Base-by-base conservation (phyloP, 2,329 filamentous ascomycete genomes). In the Diaporthe citri region DNA sequence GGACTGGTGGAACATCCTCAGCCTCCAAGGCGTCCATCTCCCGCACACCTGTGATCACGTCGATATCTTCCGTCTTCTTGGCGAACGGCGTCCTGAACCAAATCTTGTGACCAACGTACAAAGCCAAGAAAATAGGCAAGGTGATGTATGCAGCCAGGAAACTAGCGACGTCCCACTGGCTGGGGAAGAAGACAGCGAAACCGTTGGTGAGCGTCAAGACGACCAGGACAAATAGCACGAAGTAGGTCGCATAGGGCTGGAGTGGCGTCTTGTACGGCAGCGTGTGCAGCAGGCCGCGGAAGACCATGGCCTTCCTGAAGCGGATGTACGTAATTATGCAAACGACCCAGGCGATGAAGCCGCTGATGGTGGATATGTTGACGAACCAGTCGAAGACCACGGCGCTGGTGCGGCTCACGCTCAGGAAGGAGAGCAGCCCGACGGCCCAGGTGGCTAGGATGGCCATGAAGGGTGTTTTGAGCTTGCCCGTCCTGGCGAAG, bases 121-220 rank as follows among this genome's bases (percentile, higher is more conserved):
- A 85, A 0, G 85, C 82, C 2, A 91, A 77, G 82, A 94, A 93
- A 78, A 88, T 89, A 60, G 87, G 92, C 0, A 93, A 85, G 13
- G 87, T 93, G 79, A 94, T 86, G 79, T 92, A 95, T 79, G 84
- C 87, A 0, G 90, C 89, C n/a, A 93, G 75, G 79, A 97, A 97
- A 78, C 87, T 87, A 7, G 87, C 86, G 0, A 88, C 88, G 22
- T 86, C 89, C 89, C 92, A 96, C 39, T 91, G 86, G 10, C 86
- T 84, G 0, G 91, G 90, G 81, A 93, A 93, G 81, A 96, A 96
- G 20, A 93, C 89, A 48, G 92, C 89, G 83, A 95, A 96, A 1
- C 93, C 94, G 79, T 95, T 95, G 78, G 94, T 92, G 4, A 96
- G 83, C 1, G 88, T 90, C n/a, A 96, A 86, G 36, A 94, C 83